These are phyloP conservation scores for Hortiboletus campestris DNA, from an alignment of 768 basidiomycete species.

Conservation along the genomic window DNA sequence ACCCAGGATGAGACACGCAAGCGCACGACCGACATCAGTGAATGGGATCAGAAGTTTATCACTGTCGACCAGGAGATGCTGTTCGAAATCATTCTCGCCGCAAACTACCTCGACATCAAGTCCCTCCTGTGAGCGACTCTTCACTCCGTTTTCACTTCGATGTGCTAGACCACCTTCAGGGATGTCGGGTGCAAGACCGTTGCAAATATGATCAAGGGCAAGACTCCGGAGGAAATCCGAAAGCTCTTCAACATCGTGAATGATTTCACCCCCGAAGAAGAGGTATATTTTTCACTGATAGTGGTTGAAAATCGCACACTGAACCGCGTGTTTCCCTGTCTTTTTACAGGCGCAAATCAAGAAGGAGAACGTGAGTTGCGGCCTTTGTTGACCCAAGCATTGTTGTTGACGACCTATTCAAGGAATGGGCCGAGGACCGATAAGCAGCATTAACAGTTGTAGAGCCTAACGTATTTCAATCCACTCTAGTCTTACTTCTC, in stretches of 20 bases:
- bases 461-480: slow-evolving; percentile 26
- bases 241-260: slow-evolving; percentile 98
- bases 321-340: slow-evolving; percentile 5
- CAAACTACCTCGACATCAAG: slow-evolving; percentile 99
- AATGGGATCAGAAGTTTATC: slow-evolving; percentile 99
- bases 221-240: slow-evolving; percentile 98
- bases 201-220: slow-evolving; percentile 99
- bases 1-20: slow-evolving; percentile 93
- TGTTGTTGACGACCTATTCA: slow-evolving; percentile 20
- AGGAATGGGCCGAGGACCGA: slow-evolving; percentile 96
- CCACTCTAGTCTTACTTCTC: slow-evolving; percentile 19
- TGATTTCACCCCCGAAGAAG: slow-evolving; percentile 99
- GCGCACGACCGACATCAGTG: slow-evolving; percentile 96
- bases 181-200: slow-evolving; percentile 99
- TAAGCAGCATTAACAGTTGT: slow-evolving; percentile 38
- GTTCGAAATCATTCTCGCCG: slow-evolving; percentile 98
- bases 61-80: slow-evolving; percentile 99
- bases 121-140: slow-evolving; percentile 75
- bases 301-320: background rate
- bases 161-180: slow-evolving; percentile 39
- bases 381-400: background rate
- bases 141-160: background rate
- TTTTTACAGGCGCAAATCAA: slow-evolving; percentile 85
- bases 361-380: slow-evolving; percentile 89
- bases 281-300: slow-evolving; percentile 51